These are phyloP conservation scores for Lunularia cruciata DNA, from an alignment of 225 moss, liverwort and hornwort genomes.

Conservation along the genomic window DNA sequence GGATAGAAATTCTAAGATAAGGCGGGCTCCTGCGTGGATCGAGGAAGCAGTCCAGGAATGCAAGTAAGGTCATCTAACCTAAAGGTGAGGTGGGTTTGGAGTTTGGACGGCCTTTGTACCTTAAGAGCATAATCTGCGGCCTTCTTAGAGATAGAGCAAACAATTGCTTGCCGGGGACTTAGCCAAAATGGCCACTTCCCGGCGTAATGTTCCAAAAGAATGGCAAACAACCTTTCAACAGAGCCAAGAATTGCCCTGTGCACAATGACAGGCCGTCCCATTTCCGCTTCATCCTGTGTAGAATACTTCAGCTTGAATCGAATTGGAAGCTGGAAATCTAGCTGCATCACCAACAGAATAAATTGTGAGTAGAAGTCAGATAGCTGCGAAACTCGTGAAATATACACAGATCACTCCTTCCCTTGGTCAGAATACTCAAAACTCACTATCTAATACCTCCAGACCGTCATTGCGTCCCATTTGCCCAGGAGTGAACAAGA, in stretches of 20 bases:
- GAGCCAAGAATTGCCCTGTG: slow-evolving; percentile 96
- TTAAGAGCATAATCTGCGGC: slow-evolving; percentile 70
- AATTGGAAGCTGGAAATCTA: slow-evolving; percentile 89
- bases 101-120: too few species aligned
- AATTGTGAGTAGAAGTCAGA: neutral
- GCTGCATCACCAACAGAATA: slow-evolving; percentile 44
- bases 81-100: too few species aligned
- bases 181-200: slow-evolving; percentile 99
- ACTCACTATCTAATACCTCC: too few species aligned
- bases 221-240: slow-evolving; percentile 93
- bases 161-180: slow-evolving; percentile 95
- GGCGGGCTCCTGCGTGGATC: too few species aligned
- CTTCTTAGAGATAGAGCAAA: slow-evolving; percentile 85
- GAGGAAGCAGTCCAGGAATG: too few species aligned
- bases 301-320: slow-evolving; percentile 80
- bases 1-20: too few species aligned
- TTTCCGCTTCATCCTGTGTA: slow-evolving; percentile 77
- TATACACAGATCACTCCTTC: too few species aligned
- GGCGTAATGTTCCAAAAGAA: slow-evolving; percentile 89
- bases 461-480: too few species aligned
- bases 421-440: too few species aligned
- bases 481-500: too few species aligned
- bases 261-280: slow-evolving; percentile 73
- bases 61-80: too few species aligned
- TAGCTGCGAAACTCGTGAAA: neutral